phyloP scores from a whole-genome alignment of 352 stramenopile genomes.

The Halophytophthora polymorphica region DNA sequence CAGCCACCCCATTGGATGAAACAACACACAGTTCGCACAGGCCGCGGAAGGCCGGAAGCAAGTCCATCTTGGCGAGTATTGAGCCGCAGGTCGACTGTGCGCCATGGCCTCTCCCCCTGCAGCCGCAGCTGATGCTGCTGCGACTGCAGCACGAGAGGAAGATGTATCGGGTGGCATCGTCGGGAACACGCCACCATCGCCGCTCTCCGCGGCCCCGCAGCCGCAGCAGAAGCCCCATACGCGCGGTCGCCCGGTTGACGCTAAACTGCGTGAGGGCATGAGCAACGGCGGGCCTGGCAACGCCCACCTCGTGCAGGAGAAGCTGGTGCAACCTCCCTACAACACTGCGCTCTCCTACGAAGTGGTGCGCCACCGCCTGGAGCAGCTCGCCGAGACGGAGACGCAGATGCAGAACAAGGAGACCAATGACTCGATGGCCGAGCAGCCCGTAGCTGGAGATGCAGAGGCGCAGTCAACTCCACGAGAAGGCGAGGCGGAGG shows the following conservation, averaged over 20 bases:
- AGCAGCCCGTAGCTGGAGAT: not conserved
- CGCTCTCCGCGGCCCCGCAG: not conserved
- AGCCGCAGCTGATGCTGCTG: no score
- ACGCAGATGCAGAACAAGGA: not conserved
- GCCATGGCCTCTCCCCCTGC: no score
- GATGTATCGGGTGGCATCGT: not conserved
- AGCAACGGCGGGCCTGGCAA: conserved; percentile 9
- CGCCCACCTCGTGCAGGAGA: conserved; percentile 22
- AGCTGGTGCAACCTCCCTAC: conserved; percentile 13
- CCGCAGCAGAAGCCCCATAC: not conserved
- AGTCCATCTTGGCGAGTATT: no score
- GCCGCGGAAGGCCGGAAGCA: not conserved
- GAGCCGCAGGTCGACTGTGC: not conserved
- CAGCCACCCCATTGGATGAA: no score
- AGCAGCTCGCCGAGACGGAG: conserved; percentile 11
- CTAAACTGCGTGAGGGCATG: conserved; percentile 15
- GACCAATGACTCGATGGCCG: not conserved
- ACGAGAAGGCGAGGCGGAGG: not conserved
- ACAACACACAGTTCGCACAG: not conserved
- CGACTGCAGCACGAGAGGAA: no score
- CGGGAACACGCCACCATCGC: not conserved
- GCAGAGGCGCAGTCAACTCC: not conserved
- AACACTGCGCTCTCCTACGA: conserved; percentile 27
- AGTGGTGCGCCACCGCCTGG: conserved; percentile 19
- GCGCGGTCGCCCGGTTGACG: conserved; percentile 1